Conservation (phyloP, 148 eudicot species). For the Rhododendron griersonianum region DNA sequence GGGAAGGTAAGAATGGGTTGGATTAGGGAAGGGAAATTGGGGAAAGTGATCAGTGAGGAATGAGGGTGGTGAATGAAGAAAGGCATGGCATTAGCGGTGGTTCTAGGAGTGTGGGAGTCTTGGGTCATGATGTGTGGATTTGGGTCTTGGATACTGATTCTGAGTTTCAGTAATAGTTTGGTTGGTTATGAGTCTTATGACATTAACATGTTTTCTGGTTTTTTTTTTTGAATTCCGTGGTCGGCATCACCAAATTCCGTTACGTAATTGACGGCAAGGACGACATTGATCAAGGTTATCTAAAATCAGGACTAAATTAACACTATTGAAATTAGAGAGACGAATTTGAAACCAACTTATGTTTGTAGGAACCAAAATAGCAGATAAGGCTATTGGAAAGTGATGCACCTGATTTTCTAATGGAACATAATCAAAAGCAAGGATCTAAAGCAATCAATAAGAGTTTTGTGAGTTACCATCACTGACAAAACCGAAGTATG, state of each 20-base stretch:
- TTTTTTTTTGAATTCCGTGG: too few relatives aligned
- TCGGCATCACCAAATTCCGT: too few relatives aligned
- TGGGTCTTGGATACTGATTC: not conserved
- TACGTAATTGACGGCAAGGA: too few relatives aligned
- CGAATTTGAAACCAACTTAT: not conserved
- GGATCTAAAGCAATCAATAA: slow-evolving; percentile 6
- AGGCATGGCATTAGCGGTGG: not conserved
- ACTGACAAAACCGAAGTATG: slow-evolving; percentile 94
- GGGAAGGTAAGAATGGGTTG: too few relatives aligned
- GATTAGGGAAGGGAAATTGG: too few relatives aligned
- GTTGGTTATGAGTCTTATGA: not conserved
- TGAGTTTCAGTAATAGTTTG: not conserved
- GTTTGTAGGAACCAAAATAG: not conserved
- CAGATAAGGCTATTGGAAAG: not conserved
- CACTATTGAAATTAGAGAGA: not conserved
- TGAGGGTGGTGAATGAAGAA: too few relatives aligned
- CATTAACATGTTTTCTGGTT: not conserved
- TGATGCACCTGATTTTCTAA: not conserved
- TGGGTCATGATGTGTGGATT: not conserved
- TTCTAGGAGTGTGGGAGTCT: not conserved
- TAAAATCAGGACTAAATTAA: not conserved
- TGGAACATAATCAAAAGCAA: not conserved
- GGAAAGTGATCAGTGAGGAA: too few relatives aligned
- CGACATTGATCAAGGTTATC: not conserved
- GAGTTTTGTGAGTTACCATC: slow-evolving; percentile 60